phyloP scores from a whole-genome alignment of 2,329 filamentous ascomycete genomes.

The Tricladium varicosporioides region DNA sequence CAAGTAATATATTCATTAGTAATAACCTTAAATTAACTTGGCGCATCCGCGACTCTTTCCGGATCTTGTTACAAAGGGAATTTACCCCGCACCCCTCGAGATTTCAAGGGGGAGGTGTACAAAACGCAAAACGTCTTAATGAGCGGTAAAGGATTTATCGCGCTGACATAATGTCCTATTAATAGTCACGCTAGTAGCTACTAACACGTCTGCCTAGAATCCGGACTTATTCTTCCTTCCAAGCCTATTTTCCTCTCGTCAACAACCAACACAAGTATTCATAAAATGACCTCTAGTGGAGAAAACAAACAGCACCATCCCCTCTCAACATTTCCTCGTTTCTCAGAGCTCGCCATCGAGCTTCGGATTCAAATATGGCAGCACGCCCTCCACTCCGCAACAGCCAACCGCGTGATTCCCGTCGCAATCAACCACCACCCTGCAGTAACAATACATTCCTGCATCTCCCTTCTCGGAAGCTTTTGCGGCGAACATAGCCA shows the following conservation, averaged over 20 bases:
- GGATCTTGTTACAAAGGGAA: too few relatives aligned
- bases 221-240: neutral
- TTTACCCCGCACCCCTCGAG: too few relatives aligned
- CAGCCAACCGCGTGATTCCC: conserved; percentile 9
- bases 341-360: conserved; percentile 8
- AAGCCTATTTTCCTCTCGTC: conserved; percentile 6
- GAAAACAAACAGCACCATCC: conserved; percentile 8
- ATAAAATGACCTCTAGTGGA: conserved; percentile 10
- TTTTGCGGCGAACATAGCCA: conserved; percentile 12
- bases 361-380: conserved; percentile 14
- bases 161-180: conserved; percentile 3
- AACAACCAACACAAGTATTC: conserved; percentile 6
- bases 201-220: conserved; percentile 9
- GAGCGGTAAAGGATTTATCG: neutral
- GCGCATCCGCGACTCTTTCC: too few relatives aligned
- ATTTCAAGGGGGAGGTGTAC: neutral
- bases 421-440: conserved; percentile 12
- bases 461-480: conserved; percentile 9
- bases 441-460: conserved; percentile 8
- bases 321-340: conserved; percentile 11
- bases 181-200: conserved; percentile 1
- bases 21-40: too few relatives aligned
- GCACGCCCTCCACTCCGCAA: conserved; percentile 12
- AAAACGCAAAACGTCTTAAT: conserved; percentile 2
- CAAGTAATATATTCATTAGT: too few relatives aligned